Evolutionary conservation across 805 yeast genomes (phyloP).

Genomic region (Yarrowia deformans): DNA sequence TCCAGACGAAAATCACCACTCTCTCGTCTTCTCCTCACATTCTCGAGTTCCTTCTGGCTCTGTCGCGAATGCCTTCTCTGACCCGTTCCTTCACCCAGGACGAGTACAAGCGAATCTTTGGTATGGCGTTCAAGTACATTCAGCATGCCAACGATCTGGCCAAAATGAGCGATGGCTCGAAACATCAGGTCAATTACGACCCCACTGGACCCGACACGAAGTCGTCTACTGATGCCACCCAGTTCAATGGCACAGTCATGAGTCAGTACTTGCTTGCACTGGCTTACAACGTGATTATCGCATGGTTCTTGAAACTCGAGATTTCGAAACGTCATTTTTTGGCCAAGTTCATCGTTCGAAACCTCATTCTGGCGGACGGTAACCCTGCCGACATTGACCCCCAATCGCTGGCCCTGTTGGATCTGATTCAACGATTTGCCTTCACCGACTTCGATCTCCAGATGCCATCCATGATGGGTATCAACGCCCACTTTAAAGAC

Average conservation of each 20-base stretch:
- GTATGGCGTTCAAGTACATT: constrained; percentile 79
- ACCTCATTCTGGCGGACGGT: constrained; percentile 57
- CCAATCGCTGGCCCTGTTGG: constrained; percentile 68
- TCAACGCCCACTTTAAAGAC: constrained; percentile 40
- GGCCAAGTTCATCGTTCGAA: constrained; percentile 68
- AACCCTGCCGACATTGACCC: constrained; percentile 52
- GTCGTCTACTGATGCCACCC: constrained; percentile 62
- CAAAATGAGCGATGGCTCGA: constrained; percentile 36
- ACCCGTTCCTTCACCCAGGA: constrained; percentile 76
- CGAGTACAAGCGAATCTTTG: constrained; percentile 81
- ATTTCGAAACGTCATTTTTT: constrained; percentile 64
- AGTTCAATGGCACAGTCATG: constrained; percentile 49
- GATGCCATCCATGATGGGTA: constrained; percentile 49
- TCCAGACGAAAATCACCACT: constrained; percentile 78
- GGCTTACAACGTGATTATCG: constrained; percentile 71
- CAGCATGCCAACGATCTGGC: constrained; percentile 66
- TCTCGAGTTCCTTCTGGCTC: constrained; percentile 72
- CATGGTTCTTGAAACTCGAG: constrained; percentile 74
- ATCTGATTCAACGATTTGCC: constrained; percentile 71
- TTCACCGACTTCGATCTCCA: constrained; percentile 67
- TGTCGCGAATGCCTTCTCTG: constrained; percentile 69
- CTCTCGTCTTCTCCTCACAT: constrained; percentile 74
- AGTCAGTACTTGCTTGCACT: constrained; percentile 67
- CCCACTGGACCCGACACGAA: constrained; percentile 61
- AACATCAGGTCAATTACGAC: constrained; percentile 52